These are phyloP conservation scores for Leucogyrophana mollusca DNA, from an alignment of 768 basidiomycete genomes.

Conservation along the genomic window DNA sequence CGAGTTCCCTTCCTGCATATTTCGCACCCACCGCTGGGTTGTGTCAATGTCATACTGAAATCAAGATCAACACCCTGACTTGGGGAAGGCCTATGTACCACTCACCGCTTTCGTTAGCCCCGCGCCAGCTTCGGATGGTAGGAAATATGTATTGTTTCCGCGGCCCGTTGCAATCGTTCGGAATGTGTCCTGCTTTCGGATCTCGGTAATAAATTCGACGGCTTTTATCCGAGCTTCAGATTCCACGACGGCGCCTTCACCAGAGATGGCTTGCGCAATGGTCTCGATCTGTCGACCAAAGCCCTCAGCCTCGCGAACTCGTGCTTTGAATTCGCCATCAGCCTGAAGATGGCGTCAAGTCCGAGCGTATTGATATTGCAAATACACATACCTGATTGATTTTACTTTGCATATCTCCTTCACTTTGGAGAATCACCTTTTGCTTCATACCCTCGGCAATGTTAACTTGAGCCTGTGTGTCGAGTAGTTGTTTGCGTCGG, in stretches of 20 bases:
- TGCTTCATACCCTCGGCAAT: constrained; percentile 60
- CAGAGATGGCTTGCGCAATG: constrained; percentile 41
- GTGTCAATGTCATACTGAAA: not conserved
- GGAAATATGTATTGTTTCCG: constrained; percentile 58
- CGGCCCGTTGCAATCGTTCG: constrained; percentile 48
- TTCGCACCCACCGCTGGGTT: constrained; percentile 2
- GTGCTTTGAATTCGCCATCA: constrained; percentile 50
- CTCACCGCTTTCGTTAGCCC: constrained; percentile 2
- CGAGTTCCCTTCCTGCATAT: not conserved
- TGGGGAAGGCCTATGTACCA: not conserved
- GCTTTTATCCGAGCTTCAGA: constrained; percentile 38
- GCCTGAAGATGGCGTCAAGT: too few species aligned
- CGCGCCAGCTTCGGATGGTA: constrained; percentile 18
- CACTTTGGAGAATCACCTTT: constrained; percentile 52
- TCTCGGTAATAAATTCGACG: constrained; percentile 42
- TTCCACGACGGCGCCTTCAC: constrained; percentile 26
- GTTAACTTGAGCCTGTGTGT: constrained; percentile 58
- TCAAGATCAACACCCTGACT: not conserved
- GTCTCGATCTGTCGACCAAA: constrained; percentile 48
- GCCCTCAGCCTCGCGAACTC: constrained; percentile 53
- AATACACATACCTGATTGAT: constrained; percentile 2
- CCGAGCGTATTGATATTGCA: too few species aligned
- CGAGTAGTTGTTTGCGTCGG: constrained; percentile 52
- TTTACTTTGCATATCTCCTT: constrained; percentile 40
- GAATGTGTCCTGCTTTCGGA: constrained; percentile 51